Conservation (phyloP, 176 grass and related monocot genomes). For the Aegilops speltoides region DNA sequence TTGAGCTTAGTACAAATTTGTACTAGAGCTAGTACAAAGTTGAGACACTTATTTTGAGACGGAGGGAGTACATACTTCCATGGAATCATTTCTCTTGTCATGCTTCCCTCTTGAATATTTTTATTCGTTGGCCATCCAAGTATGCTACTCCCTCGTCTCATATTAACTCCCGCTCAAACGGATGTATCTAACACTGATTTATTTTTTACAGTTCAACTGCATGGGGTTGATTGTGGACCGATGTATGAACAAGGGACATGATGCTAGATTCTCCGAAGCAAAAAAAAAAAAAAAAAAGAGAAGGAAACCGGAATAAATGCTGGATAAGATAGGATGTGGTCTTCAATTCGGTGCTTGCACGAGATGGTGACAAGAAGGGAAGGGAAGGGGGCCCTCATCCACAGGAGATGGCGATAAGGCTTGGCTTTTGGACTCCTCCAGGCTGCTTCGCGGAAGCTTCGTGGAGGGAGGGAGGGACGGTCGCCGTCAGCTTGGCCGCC, state of each 20-base stretch:
- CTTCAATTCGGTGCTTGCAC: neutral
- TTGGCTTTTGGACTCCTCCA: neutral
- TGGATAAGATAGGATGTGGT: neutral
- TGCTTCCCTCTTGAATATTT: neutral
- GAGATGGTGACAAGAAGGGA: neutral
- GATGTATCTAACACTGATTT: no score
- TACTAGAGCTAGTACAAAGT: no score
- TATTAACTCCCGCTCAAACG: no score
- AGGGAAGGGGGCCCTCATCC: neutral
- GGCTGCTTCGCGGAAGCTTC: constrained; percentile 56
- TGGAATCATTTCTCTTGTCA: neutral
- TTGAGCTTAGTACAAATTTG: no score
- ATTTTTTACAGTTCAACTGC: neutral
- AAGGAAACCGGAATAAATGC: neutral
- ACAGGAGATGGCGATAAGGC: neutral
- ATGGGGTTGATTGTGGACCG: neutral
- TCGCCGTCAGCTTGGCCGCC: neutral
- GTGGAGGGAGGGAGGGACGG: neutral
- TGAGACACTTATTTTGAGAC: no score
- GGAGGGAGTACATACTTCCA: neutral
- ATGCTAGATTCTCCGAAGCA: neutral
- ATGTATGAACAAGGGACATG: neutral
- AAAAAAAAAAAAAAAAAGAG: neutral
- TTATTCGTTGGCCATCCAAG: neutral
- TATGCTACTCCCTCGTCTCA: neutral